Percentiles rank a stretch among this genome's conserved stretches.
Conservation (phyloP, 2,329 filamentous ascomycete species). For the Aspergillus sp. region DNA sequence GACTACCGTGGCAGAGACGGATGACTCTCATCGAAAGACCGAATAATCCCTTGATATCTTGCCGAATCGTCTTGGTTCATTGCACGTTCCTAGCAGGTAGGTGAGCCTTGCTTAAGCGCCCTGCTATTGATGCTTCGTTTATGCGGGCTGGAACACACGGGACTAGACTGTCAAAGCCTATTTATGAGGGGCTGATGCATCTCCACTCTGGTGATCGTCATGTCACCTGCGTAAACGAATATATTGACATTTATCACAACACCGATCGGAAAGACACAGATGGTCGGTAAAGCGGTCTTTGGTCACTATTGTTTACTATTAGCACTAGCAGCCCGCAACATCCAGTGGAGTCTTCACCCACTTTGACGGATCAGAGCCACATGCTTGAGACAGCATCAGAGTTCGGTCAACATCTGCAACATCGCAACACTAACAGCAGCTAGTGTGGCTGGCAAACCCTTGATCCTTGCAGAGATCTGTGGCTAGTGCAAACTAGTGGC, state of each 20-base stretch:
- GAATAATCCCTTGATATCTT: neutral
- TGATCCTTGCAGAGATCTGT: constrained; percentile 10
- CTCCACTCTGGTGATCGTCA: neutral
- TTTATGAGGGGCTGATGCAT: neutral
- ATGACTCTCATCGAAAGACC: neutral
- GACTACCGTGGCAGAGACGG: neutral
- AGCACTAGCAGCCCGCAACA: neutral
- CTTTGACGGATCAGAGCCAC: neutral
- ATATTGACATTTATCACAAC: neutral
- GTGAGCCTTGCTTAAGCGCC: neutral
- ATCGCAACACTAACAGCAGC: neutral
- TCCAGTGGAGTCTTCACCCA: neutral
- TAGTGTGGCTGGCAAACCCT: constrained; percentile 3
- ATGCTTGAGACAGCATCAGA: neutral
- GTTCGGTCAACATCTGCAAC: constrained; percentile 1
- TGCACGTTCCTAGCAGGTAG: neutral
- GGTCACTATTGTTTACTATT: neutral
- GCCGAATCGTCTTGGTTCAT: neutral
- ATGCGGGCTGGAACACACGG: neutral
- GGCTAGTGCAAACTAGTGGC: constrained; percentile 13
- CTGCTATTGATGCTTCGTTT: neutral
- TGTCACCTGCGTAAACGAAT: neutral
- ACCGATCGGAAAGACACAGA: neutral
- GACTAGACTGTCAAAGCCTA: neutral
- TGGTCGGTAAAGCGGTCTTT: neutral